Base-by-base conservation (phyloP, 129 eudicot species). In the Flaveria sonorensis region DNA sequence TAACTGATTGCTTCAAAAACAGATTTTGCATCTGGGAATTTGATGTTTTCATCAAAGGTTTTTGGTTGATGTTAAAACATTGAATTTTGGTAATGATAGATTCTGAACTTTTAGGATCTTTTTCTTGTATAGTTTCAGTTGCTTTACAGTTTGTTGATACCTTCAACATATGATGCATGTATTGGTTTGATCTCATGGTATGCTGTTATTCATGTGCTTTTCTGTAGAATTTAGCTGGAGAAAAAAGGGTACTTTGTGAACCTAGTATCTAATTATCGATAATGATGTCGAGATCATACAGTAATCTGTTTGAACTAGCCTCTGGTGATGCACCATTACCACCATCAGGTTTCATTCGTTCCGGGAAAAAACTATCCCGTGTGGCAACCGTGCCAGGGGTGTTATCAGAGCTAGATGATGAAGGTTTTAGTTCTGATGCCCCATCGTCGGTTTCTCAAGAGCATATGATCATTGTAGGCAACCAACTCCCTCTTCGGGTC, bases 341-440 rank as follows among this genome's bases (percentile, higher is more conserved):
- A 43, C 55, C 70, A 19, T 81, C 84, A 0, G 81, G 86, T 36
- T 89, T 90, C 77, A 60, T 81, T 56, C 87, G 96, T 9, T 81
- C 80, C 3, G 90, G 84, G 11, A 92, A 86, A 67, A 89, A 77
- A 79, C 80, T 92, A 32, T 74, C 98, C n/a, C 81, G 98, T 26
- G 96, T 92, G 20, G 96, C 93, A 32, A 92, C 98, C 12, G 93
- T 88, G 30, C 81, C 96, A 0, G 98, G 98, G 72, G 86, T 88
- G 11, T 67, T 92, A 47, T 84, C 94, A 10, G 98, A 92, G 73
- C 70, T 92, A 21, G 97, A 92, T 50, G 98, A 92, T 66, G 98
- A 90, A 61, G 89, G 89, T 76, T 81, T 82, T 20, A 84, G 90
- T 56, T 92, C 98, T 18, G 98, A 92, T 75, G 94, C 92, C 65